Base-by-base conservation (phyloP, 1,284 basidiomycete species). In the Papiliotrema nemorosa region DNA sequence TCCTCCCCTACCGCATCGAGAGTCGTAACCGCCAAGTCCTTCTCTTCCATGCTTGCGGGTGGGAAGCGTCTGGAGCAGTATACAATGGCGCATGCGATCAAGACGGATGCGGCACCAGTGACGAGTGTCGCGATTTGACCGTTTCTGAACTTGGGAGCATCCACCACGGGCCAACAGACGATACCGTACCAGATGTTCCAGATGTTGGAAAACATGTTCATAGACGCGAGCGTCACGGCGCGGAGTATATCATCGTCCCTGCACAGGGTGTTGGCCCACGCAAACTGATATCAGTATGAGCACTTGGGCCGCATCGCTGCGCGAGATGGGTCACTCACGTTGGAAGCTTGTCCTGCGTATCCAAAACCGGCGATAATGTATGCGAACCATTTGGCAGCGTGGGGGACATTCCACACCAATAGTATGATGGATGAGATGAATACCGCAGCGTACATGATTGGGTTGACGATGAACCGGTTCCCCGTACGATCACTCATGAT, bases 391-490 rank as follows among this genome's bases (percentile, higher is more conserved):
- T 70, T 13, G 13, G 36, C 36, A 18, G 12, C 36, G 36, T 12
- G 12, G 20, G 36, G 18, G 10, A 38, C 20, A 18, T 38, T 20
- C 36, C 36, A 38, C 36, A 38, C 36, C 13, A 38, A 18, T 7
- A 38, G 36, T 7, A 38, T 38, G 10, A 38, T 20, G 36, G 12
- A 38, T 7, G 36, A 38, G 36, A 38, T 38, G 36, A 38, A 38
- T 10, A 38, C 36, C 36, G 36, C 9, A 20, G 13, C 7, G 27
- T 36, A 61, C 69, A 71, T 71, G 54, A 71, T 65, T 12, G 62
- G 58, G 59, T 71, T 72, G 46, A 69, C 61, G 50, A 69, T 60
- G 55, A 72, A 70, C 14, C 69, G 62, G 42, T 69, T 69, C 10
- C 59, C 54, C 0, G 62, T 64, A 10, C 49, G 44, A 47, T 72